Base-by-base conservation (phyloP, 495 filamentous ascomycete genomes). In the Penicillium lividum region DNA sequence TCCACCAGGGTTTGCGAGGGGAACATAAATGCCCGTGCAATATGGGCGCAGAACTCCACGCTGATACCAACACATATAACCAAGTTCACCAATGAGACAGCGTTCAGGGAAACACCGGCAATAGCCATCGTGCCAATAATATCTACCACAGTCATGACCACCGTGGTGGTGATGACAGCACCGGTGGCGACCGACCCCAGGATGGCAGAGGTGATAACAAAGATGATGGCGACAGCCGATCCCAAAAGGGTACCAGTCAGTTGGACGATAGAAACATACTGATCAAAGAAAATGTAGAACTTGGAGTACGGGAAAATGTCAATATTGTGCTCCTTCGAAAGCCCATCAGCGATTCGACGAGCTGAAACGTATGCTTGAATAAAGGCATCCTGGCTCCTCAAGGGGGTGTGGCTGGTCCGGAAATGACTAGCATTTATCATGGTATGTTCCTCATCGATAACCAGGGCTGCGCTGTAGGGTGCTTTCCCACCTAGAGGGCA, bases 201-300 rank as follows among this genome's bases (percentile, higher is more conserved):
- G 22, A 98, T 84, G 47, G 88, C 61, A 18, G 87, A 84, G 3
- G 90, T 86, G 52, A 98, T 79, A 30, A 88, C 56, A 56, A 96
- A 87, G 59, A 97, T 93, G 61, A 93, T 89, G 28, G 79, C 90
- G 22, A 97, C 77, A 0, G 91, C 94, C 5, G 89, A 88, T 36
- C 91, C 86, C 53, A 98, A 80, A 7, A 98, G 83, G 1, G 88
- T 82, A 5, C 82, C 86, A 0, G 94, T 90, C 5, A 97, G 82
- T 28, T 75, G 79, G 33, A 94, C 86, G 61, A 98, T 97, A 56
- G 84, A 82, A 2, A 89, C 81, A 71, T 98, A 98, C 68, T 97
- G 94, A 75, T 98, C 93, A 69, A 98, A 98, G 82, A 97, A 98
- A 64, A 98, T 92, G 76, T 98, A 98, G 69, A 94, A 93, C 63